Conservation (phyloP, 2,329 filamentous ascomycete species). For the Stagonosporopsis chrysanthemi region DNA sequence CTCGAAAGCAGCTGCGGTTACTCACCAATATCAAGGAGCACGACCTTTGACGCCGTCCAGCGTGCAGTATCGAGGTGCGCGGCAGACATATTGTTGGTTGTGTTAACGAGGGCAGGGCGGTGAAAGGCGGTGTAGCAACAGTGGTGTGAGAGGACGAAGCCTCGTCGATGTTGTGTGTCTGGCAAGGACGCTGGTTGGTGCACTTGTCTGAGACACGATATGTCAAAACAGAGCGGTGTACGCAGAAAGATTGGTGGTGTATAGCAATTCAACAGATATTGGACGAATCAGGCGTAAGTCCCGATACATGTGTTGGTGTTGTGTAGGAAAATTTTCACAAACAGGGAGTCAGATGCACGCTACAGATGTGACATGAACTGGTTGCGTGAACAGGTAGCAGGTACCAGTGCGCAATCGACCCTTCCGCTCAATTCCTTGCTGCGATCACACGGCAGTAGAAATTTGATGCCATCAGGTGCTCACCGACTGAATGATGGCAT, state of each 20-base stretch:
- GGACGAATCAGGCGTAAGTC: slow-evolving; percentile 15
- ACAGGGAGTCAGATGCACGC: slow-evolving; percentile 20
- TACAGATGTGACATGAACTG: slow-evolving; percentile 18
- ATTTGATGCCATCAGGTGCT: slow-evolving; percentile 13
- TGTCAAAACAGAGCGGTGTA: slow-evolving; percentile 41
- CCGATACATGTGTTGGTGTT: slow-evolving; percentile 23
- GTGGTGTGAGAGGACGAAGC: slow-evolving; percentile 30
- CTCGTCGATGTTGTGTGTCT: slow-evolving; percentile 31
- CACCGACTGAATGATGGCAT: slow-evolving; percentile 19
- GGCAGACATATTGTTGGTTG: slow-evolving; percentile 36
- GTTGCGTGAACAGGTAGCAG: slow-evolving; percentile 7
- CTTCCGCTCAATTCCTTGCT: slow-evolving; percentile 18
- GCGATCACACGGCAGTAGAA: slow-evolving; percentile 15
- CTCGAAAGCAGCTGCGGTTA: slow-evolving; percentile 29
- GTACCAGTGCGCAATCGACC: slow-evolving; percentile 2
- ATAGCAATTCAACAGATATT: slow-evolving; percentile 20
- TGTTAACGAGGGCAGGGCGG: slow-evolving; percentile 30
- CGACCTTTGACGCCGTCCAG: slow-evolving; percentile 53
- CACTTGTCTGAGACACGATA: slow-evolving; percentile 28
- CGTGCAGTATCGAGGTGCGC: slow-evolving; percentile 38
- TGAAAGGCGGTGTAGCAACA: slow-evolving; percentile 45
- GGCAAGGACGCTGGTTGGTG: slow-evolving; percentile 40
- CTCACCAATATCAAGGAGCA: slow-evolving; percentile 68
- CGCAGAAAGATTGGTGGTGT: slow-evolving; percentile 30
- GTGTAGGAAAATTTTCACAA: slow-evolving; percentile 31